Conservation (phyloP, 1,139 yeast species). For the Candida buenavistaensis region DNA sequence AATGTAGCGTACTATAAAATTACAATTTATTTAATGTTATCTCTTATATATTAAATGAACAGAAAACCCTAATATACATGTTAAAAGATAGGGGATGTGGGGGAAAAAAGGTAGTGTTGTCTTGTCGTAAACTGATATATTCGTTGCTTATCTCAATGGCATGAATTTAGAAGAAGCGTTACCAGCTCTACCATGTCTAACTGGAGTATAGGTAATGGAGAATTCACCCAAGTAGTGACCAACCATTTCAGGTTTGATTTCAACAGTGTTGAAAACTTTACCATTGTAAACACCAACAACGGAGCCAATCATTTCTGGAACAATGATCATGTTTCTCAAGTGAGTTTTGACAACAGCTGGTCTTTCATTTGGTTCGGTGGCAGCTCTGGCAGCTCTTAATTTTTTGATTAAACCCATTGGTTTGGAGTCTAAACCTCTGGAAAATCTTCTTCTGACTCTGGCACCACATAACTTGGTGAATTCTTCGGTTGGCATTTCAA, state of each 20-base stretch:
- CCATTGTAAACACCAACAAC: slow-evolving; percentile 99
- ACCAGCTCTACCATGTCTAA: slow-evolving; percentile 99
- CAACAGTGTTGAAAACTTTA: slow-evolving; percentile 99
- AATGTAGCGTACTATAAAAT: no score
- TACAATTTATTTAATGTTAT: slow-evolving; percentile 1
- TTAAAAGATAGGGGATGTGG: slow-evolving; percentile 1
- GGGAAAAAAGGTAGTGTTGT: no score
- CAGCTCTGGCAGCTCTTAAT: slow-evolving; percentile 96
- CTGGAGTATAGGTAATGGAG: slow-evolving; percentile 99
- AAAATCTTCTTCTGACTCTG: slow-evolving; percentile 99
- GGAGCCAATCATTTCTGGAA: slow-evolving; percentile 99
- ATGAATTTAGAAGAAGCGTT: slow-evolving; percentile 85
- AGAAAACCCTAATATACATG: slow-evolving; percentile 1
- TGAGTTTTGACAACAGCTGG: slow-evolving; percentile 99
- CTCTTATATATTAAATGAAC: slow-evolving; percentile 2
- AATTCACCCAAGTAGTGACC: slow-evolving; percentile 99
- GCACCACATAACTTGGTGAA: slow-evolving; percentile 96
- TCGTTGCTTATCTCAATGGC: slow-evolving; percentile 50
- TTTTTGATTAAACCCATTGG: slow-evolving; percentile 97
- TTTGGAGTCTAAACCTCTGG: slow-evolving; percentile 95
- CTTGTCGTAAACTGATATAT: background rate
- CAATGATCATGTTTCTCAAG: slow-evolving; percentile 97
- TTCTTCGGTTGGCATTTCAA: slow-evolving; percentile 95
- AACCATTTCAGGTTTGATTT: slow-evolving; percentile 98
- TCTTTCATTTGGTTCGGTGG: slow-evolving; percentile 91